Evolutionary conservation across 345 rosid species (phyloP), one percentile per base, ranked within the genome.

Genomic region (Arabidopsis arenosa): DNA sequence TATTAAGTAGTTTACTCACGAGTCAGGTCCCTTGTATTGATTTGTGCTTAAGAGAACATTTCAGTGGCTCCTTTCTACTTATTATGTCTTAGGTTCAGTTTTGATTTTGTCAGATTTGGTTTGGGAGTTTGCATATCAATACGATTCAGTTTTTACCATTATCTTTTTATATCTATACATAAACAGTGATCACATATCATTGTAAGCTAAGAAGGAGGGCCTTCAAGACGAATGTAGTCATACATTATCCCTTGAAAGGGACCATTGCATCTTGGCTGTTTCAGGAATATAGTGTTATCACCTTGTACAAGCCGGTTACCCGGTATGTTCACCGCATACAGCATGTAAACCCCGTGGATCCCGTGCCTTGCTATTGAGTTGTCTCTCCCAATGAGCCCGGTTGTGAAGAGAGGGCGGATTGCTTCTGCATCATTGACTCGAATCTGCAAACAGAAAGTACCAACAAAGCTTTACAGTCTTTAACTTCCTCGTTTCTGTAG

Each of bases 311-410:
- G 73, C 83, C 39, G 65, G 72, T 51, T 52, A 30, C 93, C 90
- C 0, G 85, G 88, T 23, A 94, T 82, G 60, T 86, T 87, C 70
- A 88, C 86, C 2, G 56, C 49, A 73, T 80, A 92, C 45, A 90
- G 87, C 83, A 83, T 68, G 81, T 94, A 89, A 54, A 90, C 80
- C 40, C 98, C 97, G 30, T 89, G 98, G 80, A 85, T 79, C 61
- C 98, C 98, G 1, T 86, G 98, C 61, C 98, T 91, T 3, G 92
- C 93, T n/a, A 94, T 85, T 0, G 98, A 80, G 71, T 94, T 94
- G 86, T 94, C 97, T 81, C 90, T 88, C 60, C 96, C 98, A 6
- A 92, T 85, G 39, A 87, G 84, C 43, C 97, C 96, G 1, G 89
- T 94, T 0, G 98, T 80, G 78, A 93, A 93, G 6, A 88, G 62